Percentiles rank a stretch among this genome's conserved stretches.
Conservation (phyloP, 352 stramenopile genomes). For the Sclerospora graminicola region DNA sequence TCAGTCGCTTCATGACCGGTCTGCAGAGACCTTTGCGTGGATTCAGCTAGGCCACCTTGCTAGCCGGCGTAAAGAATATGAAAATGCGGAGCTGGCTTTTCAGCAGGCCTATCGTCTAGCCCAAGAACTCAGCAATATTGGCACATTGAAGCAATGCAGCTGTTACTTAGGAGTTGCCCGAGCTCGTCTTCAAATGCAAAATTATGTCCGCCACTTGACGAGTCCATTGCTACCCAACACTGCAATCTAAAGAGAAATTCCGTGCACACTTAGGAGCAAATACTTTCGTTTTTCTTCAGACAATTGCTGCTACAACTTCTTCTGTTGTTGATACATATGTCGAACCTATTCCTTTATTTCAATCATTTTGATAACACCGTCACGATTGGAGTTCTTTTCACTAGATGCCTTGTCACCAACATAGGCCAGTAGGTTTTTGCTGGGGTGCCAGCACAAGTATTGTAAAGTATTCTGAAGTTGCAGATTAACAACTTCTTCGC, state of each 20-base stretch:
- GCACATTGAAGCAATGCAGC: too few relatives aligned
- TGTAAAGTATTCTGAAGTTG: constrained; percentile 62
- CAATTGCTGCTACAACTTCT: constrained; percentile 1
- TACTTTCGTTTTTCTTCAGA: constrained; percentile 3
- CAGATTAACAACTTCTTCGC: constrained; percentile 44
- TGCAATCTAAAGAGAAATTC: constrained; percentile 15
- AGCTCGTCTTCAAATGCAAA: too few relatives aligned
- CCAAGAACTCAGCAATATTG: too few relatives aligned
- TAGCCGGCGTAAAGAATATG: too few relatives aligned
- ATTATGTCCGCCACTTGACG: too few relatives aligned
- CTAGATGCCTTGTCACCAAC: constrained; percentile 67
- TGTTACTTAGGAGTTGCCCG: too few relatives aligned
- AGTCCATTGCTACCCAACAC: constrained; percentile 8
- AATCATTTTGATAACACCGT: constrained; percentile 80
- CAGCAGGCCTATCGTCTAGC: too few relatives aligned
- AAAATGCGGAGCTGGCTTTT: too few relatives aligned
- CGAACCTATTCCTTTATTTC: constrained; percentile 43
- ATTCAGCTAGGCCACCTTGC: too few relatives aligned
- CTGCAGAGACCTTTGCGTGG: too few relatives aligned
- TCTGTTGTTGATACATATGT: constrained; percentile 1
- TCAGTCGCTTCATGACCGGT: too few relatives aligned
- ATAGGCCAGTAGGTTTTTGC: constrained; percentile 75
- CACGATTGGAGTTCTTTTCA: constrained; percentile 73
- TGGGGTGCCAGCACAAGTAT: constrained; percentile 76
- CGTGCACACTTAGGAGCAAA: constrained; percentile 1